Evolutionary conservation across 306 rosid genomes (phyloP).

Genomic region (Castanopsis chinensis): DNA sequence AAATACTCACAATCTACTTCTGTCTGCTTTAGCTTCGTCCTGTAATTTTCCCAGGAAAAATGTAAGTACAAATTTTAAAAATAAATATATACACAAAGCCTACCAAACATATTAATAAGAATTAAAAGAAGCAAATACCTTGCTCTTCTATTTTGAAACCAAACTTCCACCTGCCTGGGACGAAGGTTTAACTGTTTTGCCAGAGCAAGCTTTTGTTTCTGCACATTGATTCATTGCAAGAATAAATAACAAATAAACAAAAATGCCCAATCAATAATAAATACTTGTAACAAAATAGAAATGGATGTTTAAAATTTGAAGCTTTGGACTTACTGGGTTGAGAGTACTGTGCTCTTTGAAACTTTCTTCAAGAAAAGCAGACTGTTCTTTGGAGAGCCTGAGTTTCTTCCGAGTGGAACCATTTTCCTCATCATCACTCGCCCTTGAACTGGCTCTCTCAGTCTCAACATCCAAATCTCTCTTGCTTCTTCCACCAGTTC

Average conservation of each 20-base stretch:
- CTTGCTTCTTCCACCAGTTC: constrained; percentile 40
- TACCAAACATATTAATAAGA: neutral
- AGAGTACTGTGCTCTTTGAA: constrained; percentile 95
- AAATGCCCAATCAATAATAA: too few species aligned
- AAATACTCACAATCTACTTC: constrained; percentile 96
- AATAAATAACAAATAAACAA: neutral
- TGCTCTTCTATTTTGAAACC: constrained; percentile 99
- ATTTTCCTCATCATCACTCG: constrained; percentile 82
- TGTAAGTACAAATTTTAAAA: too few species aligned
- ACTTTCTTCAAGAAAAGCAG: constrained; percentile 87
- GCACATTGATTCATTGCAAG: neutral
- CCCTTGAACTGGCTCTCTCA: constrained; percentile 62
- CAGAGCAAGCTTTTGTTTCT: constrained; percentile 87
- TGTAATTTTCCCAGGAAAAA: constrained; percentile 4
- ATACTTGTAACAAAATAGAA: neutral
- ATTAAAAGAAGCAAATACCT: constrained; percentile 37
- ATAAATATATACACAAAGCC: neutral
- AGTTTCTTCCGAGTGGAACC: constrained; percentile 85
- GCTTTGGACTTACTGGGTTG: constrained; percentile 64
- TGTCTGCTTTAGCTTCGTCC: constrained; percentile 98
- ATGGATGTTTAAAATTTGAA: neutral
- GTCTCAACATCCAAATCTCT: constrained; percentile 55
- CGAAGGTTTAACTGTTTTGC: constrained; percentile 87
- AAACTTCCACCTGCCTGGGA: constrained; percentile 98
- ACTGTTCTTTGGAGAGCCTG: constrained; percentile 82